Evolutionary conservation across 306 rosid genomes (phyloP).

Genomic region (Biancaea sappan): DNA sequence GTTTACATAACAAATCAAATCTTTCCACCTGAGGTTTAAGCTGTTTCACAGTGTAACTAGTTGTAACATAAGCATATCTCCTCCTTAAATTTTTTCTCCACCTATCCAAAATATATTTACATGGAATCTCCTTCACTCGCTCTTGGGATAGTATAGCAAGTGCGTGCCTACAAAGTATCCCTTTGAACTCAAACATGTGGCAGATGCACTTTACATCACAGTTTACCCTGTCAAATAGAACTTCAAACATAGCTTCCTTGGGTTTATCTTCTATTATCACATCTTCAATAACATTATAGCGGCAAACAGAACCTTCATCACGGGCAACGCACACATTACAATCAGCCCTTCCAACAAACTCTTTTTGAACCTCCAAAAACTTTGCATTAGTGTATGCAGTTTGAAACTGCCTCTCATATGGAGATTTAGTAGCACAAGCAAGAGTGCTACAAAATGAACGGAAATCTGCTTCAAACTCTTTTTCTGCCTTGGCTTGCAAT

Average conservation of each 20-base stretch:
- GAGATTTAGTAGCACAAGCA: constrained; percentile 34
- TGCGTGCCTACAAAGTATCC: constrained; percentile 45
- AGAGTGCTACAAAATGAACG: constrained; percentile 33
- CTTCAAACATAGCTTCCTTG: constrained; percentile 26
- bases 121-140: constrained; percentile 39
- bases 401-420: constrained; percentile 36
- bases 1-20: constrained; percentile 36
- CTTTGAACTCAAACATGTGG: constrained; percentile 40
- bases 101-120: constrained; percentile 36
- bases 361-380: constrained; percentile 37
- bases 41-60: constrained; percentile 36
- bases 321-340: constrained; percentile 22
- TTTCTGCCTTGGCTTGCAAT: constrained; percentile 38
- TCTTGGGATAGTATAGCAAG: constrained; percentile 43
- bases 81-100: constrained; percentile 38
- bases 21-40: constrained; percentile 34
- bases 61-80: constrained; percentile 31
- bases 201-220: constrained; percentile 37
- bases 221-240: constrained; percentile 31
- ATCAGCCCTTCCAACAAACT: constrained; percentile 42
- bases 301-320: constrained; percentile 30
- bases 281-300: constrained; percentile 39
- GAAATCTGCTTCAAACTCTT: constrained; percentile 36
- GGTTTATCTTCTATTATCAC: constrained; percentile 19
- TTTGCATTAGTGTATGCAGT: constrained; percentile 33